Conservation (phyloP, 129 eudicot genomes). For the Chrysanthemum lavandulifolium region DNA sequence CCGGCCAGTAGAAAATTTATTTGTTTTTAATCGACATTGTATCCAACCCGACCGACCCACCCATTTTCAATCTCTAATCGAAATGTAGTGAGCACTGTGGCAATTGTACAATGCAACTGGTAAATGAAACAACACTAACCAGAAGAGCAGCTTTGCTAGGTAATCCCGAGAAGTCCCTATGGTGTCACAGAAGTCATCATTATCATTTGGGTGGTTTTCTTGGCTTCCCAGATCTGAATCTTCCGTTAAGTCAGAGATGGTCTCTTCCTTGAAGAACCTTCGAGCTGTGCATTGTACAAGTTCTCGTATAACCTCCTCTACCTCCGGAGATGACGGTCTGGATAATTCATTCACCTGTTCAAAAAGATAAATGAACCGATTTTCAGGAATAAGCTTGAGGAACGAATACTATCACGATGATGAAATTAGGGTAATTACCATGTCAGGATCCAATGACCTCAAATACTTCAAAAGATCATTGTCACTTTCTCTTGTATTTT, state of each 20-base stretch:
- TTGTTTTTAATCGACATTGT: too few relatives aligned
- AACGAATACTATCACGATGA: not conserved
- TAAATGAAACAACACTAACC: conserved; percentile 47
- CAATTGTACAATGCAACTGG: conserved; percentile 9
- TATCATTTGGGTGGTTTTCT: conserved; percentile 38
- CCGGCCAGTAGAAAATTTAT: too few relatives aligned
- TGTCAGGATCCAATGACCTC: conserved; percentile 68
- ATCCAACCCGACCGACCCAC: not conserved
- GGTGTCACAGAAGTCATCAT: conserved; percentile 47
- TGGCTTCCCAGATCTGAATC: conserved; percentile 33
- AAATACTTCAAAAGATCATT: conserved; percentile 75
- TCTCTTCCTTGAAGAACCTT: conserved; percentile 58
- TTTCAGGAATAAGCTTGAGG: conserved; percentile 2
- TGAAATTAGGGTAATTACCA: conserved; percentile 43
- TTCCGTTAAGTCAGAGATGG: conserved; percentile 24
- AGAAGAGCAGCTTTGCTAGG: conserved; percentile 91
- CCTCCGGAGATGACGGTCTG: conserved; percentile 80
- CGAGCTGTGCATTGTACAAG: conserved; percentile 63
- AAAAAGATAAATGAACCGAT: conserved; percentile 5
- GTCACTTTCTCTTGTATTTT: conserved; percentile 46
- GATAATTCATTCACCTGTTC: conserved; percentile 80
- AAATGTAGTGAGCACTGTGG: not conserved
- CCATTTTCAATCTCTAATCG: not conserved
- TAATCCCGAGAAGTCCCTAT: conserved; percentile 80
- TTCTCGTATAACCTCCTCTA: conserved; percentile 78